Base-by-base conservation (phyloP, 2,329 filamentous ascomycete genomes). In the Trichophyton simii region DNA sequence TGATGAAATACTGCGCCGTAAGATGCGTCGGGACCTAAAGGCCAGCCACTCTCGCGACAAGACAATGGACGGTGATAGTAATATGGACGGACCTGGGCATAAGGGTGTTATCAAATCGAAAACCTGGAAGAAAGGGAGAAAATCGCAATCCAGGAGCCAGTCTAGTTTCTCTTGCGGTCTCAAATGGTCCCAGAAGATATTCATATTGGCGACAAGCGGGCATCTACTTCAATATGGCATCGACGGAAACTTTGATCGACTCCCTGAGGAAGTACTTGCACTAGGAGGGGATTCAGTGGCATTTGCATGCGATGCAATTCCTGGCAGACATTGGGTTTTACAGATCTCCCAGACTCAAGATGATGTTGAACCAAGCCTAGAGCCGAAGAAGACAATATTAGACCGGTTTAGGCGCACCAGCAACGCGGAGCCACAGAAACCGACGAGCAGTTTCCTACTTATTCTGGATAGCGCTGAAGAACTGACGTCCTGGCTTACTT, bases 1-100 rank as follows among this genome's bases (percentile, higher is more conserved):
- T 1, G 91, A 95, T 63, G 75, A 81, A 0, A 82, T 94, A 55
- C 71, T 90, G 58, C 83, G 86, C 63, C 75, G 82, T 65, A 79
- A 73, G 57, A 68, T 69, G 18, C 70, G 70, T 8, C 68, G 66
- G 25, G 67, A 67, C 9, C 36, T 42, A 36, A 59, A 50, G 28
- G 25, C 22, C 9, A 25, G 41, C 7, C 48, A 36, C 31, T 46
- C 48, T 3, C 68, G 67, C 0, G 67, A 67, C 25, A 64, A 66
- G 15, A 58, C 64, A 13, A 60, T 54, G 4, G 62, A 65, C 15
- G 44, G 60, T n/a, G 59, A 62, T 42, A 22, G n/a, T 11, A 61
- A 60, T 15, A 67, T 18, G 64, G 67, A 41, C 63, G 68, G 20
- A 60, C 63, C 13, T 41, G 20, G 20, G 9, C n/a, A 34, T 2